These are phyloP conservation scores for Solanum paucissectum DNA, from an alignment of 257 asterid species.

Conservation along the genomic window DNA sequence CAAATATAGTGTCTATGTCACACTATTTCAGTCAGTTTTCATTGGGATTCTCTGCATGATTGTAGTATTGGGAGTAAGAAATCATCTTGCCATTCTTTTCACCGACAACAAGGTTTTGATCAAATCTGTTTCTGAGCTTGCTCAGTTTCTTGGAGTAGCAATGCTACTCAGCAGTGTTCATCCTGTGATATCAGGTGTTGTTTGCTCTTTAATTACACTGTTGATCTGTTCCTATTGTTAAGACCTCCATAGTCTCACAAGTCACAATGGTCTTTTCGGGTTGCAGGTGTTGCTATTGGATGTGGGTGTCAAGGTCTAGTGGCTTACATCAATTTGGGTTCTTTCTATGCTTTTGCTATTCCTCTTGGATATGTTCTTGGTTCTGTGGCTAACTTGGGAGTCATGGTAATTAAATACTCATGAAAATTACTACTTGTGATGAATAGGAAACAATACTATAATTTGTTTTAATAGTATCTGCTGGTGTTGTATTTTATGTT, in stretches of 20 bases:
- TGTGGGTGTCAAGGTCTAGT: constrained; percentile 82
- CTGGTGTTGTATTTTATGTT: background rate
- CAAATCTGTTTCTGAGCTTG: constrained; percentile 28
- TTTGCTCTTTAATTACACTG: background rate
- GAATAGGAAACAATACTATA: background rate
- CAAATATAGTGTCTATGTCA: constrained; percentile 40
- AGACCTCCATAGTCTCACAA: background rate
- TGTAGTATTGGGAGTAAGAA: constrained; percentile 34
- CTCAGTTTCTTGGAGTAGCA: constrained; percentile 30
- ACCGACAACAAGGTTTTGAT: constrained; percentile 28
- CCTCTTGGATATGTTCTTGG: constrained; percentile 66
- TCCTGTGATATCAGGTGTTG: constrained; percentile 55
- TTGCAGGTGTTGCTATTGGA: constrained; percentile 69
- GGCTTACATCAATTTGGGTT: constrained; percentile 65
- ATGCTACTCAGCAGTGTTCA: constrained; percentile 49
- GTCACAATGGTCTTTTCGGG: background rate
- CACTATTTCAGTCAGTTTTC: constrained; percentile 24
- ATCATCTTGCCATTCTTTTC: constrained; percentile 41
- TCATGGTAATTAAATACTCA: constrained; percentile 16
- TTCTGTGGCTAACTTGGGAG: constrained; percentile 45
- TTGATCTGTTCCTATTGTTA: background rate
- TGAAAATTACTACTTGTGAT: background rate
- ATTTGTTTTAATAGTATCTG: background rate
- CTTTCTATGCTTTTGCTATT: constrained; percentile 54
- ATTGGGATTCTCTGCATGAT: constrained; percentile 33